Evolutionary conservation across 108 stramenopile species (phyloP), one percentile per base, ranked within the genome.

Genomic region (Conticribra guillardii): DNA sequence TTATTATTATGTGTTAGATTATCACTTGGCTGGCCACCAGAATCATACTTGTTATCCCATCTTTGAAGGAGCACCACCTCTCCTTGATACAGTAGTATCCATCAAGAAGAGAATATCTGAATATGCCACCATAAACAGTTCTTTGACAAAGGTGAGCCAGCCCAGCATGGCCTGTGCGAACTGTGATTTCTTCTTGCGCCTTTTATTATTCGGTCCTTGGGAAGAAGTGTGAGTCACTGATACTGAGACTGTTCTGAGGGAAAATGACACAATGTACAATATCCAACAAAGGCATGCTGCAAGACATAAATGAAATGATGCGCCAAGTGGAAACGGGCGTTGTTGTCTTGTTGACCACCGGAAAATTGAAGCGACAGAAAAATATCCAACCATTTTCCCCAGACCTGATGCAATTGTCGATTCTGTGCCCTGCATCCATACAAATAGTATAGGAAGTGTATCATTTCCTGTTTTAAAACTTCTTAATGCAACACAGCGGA

Each of bases 261-360:
- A 58, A 34, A 70, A 60, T 23, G 69, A 60, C 18, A 70, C 33
- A 0, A 60, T 29, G 49, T 70, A 60, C 26, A 60, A 37, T 34
- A 70, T 32, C 1, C 57, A 57, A 52, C 59, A 60, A 3, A 68
- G 11, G 24, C 54, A 46, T 46, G 67, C 67, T 29, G 27, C 29
- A 9, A 58, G 14, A n/a, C 34, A 41, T 27, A 68, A 57, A 33
- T 32, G 22, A 16, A 57, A 58, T 9, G 55, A 57, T 19, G 54
- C 55, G 1, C 19, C 19, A 31, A 70, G 22, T 19, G 69, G 59
- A 54, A 70, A 27, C 4, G 41, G 4, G 31, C 14, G 31, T 3
- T 32, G 26, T 29, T 57, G 15, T n/a, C 16, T 4, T 29, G 50
- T 31, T 24, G 57, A 70, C 69, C 69, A 70, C 4, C 58, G n/a